Evolutionary conservation across 1,284 basidiomycete genomes (phyloP).

Genomic region (Sanguinoderma infundibulare): DNA sequence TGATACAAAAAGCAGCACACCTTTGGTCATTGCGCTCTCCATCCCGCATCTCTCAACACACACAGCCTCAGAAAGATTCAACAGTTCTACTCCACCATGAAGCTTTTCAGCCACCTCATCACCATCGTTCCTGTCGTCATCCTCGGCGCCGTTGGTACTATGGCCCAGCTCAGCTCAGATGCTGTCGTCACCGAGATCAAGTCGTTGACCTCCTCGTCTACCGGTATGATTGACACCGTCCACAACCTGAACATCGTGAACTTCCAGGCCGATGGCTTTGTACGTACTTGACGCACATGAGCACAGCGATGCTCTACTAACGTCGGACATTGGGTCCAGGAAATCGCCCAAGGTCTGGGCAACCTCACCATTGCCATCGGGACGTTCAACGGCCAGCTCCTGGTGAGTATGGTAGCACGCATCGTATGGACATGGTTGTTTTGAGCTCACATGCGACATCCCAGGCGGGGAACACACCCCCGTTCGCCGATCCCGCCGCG

Average conservation of each 20-base stretch:
- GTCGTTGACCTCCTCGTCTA: background rate
- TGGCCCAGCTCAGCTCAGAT: conserved; percentile 1
- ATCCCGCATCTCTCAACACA: background rate
- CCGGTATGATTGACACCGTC: background rate
- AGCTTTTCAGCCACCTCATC: conserved; percentile 2
- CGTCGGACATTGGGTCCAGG: background rate
- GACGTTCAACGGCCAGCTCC: background rate
- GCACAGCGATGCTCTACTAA: no score
- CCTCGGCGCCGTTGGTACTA: background rate
- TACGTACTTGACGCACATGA: background rate
- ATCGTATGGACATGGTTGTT: no score
- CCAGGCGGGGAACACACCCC: background rate
- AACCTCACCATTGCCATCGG: conserved; percentile 5
- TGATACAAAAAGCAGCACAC: background rate
- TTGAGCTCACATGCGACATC: background rate
- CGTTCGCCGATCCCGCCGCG: conserved; percentile 1
- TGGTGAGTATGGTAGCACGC: background rate
- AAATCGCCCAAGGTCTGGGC: conserved; percentile 1
- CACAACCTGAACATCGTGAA: background rate
- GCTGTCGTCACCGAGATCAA: background rate
- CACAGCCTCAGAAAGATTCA: no score
- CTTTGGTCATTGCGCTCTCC: background rate
- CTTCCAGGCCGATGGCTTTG: background rate
- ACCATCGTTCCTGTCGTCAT: background rate
- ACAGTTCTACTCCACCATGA: background rate